A percentile compares a stretch with the other conserved stretches of the same genome.
Evolutionary conservation across 306 rosid species (phyloP).

Genomic region (Geum urbanum): DNA sequence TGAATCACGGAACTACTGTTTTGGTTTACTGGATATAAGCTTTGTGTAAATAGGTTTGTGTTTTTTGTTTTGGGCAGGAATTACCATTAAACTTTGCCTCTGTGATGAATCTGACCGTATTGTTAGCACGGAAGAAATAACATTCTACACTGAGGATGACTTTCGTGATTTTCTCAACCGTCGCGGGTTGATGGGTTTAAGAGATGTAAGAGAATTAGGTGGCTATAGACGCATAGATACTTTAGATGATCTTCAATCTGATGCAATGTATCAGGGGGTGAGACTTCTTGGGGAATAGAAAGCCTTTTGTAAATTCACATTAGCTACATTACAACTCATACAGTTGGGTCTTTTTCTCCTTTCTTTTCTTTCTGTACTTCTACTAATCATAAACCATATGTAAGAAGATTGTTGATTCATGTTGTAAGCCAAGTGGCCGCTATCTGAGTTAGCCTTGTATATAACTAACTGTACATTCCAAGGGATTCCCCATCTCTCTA

Average conservation of each 20-base stretch:
- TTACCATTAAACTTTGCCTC: constrained; percentile 54
- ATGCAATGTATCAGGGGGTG: constrained; percentile 67
- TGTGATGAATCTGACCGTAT: constrained; percentile 63
- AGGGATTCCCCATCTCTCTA: neutral
- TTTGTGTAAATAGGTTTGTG: neutral
- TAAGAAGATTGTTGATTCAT: neutral
- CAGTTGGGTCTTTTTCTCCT: neutral
- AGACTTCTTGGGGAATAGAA: constrained; percentile 31
- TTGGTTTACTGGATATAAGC: neutral
- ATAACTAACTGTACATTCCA: neutral
- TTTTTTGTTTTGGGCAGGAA: constrained; percentile 20
- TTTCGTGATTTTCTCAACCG: constrained; percentile 61
- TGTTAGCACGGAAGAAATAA: constrained; percentile 63
- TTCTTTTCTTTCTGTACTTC: neutral
- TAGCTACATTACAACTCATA: neutral
- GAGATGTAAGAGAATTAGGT: constrained; percentile 63
- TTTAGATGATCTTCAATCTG: constrained; percentile 74
- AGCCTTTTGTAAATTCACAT: constrained; percentile 1
- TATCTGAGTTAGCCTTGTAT: neutral
- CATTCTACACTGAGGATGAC: constrained; percentile 71
- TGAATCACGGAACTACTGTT: neutral
- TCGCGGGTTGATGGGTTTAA: constrained; percentile 53
- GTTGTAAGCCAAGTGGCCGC: constrained; percentile 9
- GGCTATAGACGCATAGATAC: constrained; percentile 66
- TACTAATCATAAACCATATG: neutral